Evolutionary conservation across 352 stramenopile genomes (phyloP).

Genomic region (Globisporangium canariense): DNA sequence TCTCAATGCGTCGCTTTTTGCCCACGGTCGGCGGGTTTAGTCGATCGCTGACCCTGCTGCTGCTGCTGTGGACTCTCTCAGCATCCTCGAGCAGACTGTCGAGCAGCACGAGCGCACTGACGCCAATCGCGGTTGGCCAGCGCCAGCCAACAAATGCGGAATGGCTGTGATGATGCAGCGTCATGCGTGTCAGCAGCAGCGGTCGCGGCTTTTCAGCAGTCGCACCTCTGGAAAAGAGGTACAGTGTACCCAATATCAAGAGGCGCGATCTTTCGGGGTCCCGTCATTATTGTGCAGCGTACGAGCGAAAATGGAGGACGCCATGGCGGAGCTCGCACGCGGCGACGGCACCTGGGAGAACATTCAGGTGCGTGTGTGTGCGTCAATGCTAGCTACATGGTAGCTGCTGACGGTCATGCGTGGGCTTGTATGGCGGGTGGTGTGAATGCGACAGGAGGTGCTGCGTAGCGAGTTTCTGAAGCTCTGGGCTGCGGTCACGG

Average conservation of each 20-base stretch:
- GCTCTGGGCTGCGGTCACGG: constrained; percentile 26
- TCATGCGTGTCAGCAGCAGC: not conserved
- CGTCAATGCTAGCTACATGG: not conserved
- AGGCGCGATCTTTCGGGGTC: not conserved
- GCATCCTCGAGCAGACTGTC: not conserved
- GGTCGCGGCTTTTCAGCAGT: not conserved
- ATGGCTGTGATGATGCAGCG: not conserved
- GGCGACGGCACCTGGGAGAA: constrained; percentile 65
- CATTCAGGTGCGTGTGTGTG: constrained; percentile 39
- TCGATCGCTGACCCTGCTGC: not conserved
- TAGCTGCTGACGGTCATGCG: not conserved
- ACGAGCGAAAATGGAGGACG: not conserved
- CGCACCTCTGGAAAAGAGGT: not conserved
- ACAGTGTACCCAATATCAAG: not conserved
- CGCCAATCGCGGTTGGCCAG: not conserved
- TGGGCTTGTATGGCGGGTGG: not conserved
- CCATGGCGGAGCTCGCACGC: constrained; percentile 33
- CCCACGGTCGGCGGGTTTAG: constrained; percentile 2
- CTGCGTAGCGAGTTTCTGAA: constrained; percentile 39
- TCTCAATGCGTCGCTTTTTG: not conserved
- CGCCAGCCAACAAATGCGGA: not conserved
- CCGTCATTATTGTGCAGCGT: not conserved
- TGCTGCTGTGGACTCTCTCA: not conserved
- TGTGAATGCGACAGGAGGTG: constrained; percentile 30
- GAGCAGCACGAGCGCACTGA: not conserved